Evolutionary conservation across 2,329 filamentous ascomycete species (phyloP).

Genomic region (Monilinia aucupariae): DNA sequence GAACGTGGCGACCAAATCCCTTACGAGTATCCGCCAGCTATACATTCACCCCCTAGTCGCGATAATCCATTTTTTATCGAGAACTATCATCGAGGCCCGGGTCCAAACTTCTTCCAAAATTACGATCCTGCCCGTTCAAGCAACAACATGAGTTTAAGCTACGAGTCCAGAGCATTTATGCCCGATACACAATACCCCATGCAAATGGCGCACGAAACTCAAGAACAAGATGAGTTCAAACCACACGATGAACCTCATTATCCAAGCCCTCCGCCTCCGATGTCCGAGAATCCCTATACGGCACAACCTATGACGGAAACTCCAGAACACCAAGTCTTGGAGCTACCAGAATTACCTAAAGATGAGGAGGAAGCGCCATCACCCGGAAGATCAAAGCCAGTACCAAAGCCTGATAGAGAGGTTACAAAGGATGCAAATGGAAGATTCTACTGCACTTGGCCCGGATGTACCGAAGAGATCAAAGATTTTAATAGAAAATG

Average conservation of each 20-base stretch:
- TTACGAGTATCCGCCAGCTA: background rate
- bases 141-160: conserved; percentile 29
- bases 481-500: conserved; percentile 74
- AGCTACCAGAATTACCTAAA: conserved; percentile 28
- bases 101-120: conserved; percentile 6
- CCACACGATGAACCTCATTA: conserved; percentile 30
- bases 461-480: conserved; percentile 60
- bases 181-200: conserved; percentile 27
- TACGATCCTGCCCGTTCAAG: background rate
- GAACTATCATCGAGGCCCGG: background rate
- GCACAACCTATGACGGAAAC: conserved; percentile 25
- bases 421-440: conserved; percentile 60
- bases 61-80: conserved; percentile 4
- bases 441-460: conserved; percentile 69
- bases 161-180: conserved; percentile 29
- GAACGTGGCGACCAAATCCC: conserved; percentile 12
- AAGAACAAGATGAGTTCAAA: conserved; percentile 30
- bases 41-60: background rate
- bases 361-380: conserved; percentile 32
- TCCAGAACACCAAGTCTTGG: conserved; percentile 25
- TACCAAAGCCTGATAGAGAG: conserved; percentile 54
- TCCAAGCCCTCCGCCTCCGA: conserved; percentile 31
- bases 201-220: conserved; percentile 30
- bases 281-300: conserved; percentile 32
- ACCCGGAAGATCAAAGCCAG: conserved; percentile 41